These are phyloP conservation scores for Colletotrichum sublineola DNA, from an alignment of 2,329 filamentous ascomycete genomes.

Conservation along the genomic window DNA sequence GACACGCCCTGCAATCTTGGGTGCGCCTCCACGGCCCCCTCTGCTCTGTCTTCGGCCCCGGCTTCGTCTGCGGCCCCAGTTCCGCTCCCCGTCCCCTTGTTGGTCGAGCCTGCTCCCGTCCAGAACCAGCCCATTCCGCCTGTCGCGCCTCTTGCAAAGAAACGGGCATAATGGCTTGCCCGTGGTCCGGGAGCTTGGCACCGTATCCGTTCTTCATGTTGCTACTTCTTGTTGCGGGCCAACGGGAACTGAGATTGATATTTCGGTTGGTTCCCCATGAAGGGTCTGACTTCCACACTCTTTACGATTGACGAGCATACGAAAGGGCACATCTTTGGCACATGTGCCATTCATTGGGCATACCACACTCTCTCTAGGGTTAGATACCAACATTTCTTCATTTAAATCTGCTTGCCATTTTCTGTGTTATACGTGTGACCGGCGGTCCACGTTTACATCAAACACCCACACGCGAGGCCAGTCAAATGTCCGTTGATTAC, in stretches of 20 bases:
- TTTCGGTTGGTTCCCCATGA: slow-evolving; percentile 26
- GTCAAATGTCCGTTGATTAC: neutral
- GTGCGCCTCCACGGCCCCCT: slow-evolving; percentile 42
- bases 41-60: neutral
- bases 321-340: neutral
- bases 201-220: slow-evolving; percentile 7
- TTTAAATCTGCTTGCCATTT: neutral
- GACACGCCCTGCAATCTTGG: slow-evolving; percentile 54
- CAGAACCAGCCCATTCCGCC: slow-evolving; percentile 16
- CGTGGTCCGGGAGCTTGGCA: neutral
- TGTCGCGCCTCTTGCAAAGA: neutral
- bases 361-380: slow-evolving; percentile 19
- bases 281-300: slow-evolving; percentile 31
- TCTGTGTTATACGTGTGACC: neutral
- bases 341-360: neutral
- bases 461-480: neutral
- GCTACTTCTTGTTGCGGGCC: slow-evolving; percentile 11
- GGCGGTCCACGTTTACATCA: neutral
- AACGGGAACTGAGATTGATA: neutral
- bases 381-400: slow-evolving; percentile 34
- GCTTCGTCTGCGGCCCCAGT: neutral
- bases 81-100: neutral
- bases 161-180: neutral
- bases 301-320: slow-evolving; percentile 16
- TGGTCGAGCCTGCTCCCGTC: slow-evolving; percentile 9